A percentile compares a stretch with the other conserved stretches of the same genome.
Evolutionary conservation across 352 stramenopile species (phyloP).

Genomic region (Globisporangium carolinianum): DNA sequence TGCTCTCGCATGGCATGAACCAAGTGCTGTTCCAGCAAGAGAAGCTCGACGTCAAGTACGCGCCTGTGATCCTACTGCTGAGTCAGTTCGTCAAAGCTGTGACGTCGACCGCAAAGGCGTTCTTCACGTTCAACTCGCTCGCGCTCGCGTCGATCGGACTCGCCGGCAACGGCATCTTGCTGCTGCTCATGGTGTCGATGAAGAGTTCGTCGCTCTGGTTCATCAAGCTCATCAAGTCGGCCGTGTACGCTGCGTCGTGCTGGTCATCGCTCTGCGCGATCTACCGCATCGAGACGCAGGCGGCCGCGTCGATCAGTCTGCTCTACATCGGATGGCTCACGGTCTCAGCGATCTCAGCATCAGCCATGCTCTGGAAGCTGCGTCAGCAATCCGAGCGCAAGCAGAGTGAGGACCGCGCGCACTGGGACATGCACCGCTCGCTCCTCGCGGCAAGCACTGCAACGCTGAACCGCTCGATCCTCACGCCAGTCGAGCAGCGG

Average conservation of each 20-base stretch:
- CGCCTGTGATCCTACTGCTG: constrained; percentile 39
- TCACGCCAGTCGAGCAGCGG: constrained; percentile 5
- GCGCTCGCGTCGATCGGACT: constrained; percentile 30
- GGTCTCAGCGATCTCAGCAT: constrained; percentile 19
- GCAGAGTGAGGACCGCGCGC: constrained; percentile 12
- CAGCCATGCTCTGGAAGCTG: constrained; percentile 16
- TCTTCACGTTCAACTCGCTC: constrained; percentile 37
- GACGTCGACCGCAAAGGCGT: constrained; percentile 28
- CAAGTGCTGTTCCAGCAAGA: constrained; percentile 60
- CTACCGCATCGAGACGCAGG: constrained; percentile 21
- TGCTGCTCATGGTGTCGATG: constrained; percentile 25
- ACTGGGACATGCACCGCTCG: constrained; percentile 12
- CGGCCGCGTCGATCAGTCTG: constrained; percentile 29
- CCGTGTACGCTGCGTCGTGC: constrained; percentile 45
- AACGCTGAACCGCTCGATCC: neutral
- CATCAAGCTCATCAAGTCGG: constrained; percentile 42
- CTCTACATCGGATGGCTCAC: constrained; percentile 57
- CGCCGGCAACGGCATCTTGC: constrained; percentile 26
- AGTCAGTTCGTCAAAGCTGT: constrained; percentile 48
- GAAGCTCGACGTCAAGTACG: constrained; percentile 57
- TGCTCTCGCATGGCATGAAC: constrained; percentile 54
- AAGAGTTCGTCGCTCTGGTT: constrained; percentile 57
- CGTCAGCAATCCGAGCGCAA: constrained; percentile 14
- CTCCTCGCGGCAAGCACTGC: constrained; percentile 4
- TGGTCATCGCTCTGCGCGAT: constrained; percentile 48